Evolutionary conservation across 164 flowering plant genomes (phyloP), one percentile per base, ranked within the genome.

Genomic region (Warburgia ugandensis): DNA sequence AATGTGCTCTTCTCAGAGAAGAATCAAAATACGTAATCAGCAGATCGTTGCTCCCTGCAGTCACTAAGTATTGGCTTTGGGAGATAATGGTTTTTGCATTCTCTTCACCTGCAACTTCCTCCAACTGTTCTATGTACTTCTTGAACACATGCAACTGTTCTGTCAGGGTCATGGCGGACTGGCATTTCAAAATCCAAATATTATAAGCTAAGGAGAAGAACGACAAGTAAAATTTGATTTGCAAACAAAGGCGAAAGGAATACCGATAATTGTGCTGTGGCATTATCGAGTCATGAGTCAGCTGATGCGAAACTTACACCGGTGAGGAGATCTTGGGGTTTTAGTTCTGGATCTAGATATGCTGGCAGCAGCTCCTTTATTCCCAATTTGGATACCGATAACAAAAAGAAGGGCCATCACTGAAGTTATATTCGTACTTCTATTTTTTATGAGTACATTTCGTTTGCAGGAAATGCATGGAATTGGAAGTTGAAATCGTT

Each of bases 241-340:
- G n/a, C n/a, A n/a, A n/a, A n/a, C n/a, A 42, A 3, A 1, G 23
- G 45, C 11, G 45, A 1, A 37, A 16, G 14, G 17, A 4, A 14
- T 33, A 33, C 40, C 6, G 13, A 9, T 4, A 22, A 19, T 33
- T 32, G 7, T 4, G 57, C 17, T 20, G 48, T 41, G 48, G 31
- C 38, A 17, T 13, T 14, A 42, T 54, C 48, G 6, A 17, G 42
- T 6, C 57, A 47, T 8, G 48, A 1, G 1, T 38, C 57, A 20
- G 48, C 57, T 4, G 57, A 54, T 17, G 48, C 57, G 42, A 41
- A 54, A 16, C 48, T 41, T 2, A 54, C 57, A n/a, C 57, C 57
- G 21, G 57, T 54, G 12, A 54, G 48, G 5, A 54, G 39, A 21
- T 42, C 57, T 29, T 6, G 5, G 25, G 38, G 23, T 6, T 29